Conservation (phyloP, 345 rosid genomes). For the Lumnitzera racemosa region DNA sequence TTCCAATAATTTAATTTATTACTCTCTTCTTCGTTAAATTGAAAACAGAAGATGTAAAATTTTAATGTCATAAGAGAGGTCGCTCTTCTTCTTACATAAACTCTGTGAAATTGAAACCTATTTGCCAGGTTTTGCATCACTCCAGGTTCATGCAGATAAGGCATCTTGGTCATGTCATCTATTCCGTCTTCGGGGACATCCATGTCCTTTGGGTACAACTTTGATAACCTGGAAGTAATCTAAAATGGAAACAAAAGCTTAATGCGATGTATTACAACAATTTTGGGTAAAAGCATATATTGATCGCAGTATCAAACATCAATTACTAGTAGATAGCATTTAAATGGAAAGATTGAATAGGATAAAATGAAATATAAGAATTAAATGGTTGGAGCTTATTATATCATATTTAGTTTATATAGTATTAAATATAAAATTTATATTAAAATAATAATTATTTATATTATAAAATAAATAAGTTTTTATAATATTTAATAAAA, state of each 20-base stretch:
- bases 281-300: no score
- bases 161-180: slow-evolving; percentile 87
- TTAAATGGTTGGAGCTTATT: no score
- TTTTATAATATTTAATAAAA: no score
- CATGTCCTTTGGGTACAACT: slow-evolving; percentile 46
- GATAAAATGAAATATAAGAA: no score
- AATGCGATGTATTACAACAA: neutral
- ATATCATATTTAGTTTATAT: no score
- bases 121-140: slow-evolving; percentile 61
- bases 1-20: slow-evolving; percentile 11
- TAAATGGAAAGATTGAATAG: no score
- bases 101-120: slow-evolving; percentile 52
- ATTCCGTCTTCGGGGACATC: slow-evolving; percentile 67
- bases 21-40: slow-evolving; percentile 11
- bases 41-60: slow-evolving; percentile 11
- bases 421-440: no score
- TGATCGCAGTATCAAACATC: no score
- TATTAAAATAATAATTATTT: no score
- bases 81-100: slow-evolving; percentile 50
- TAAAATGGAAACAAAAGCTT: slow-evolving; percentile 10
- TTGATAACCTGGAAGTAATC: slow-evolving; percentile 50
- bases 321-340: no score
- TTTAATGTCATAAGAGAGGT: no score
- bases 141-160: slow-evolving; percentile 83
- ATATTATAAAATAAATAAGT: no score